phyloP scores from a whole-genome alignment of 2,329 filamentous ascomycete species.

The Fusarium floridanum region DNA sequence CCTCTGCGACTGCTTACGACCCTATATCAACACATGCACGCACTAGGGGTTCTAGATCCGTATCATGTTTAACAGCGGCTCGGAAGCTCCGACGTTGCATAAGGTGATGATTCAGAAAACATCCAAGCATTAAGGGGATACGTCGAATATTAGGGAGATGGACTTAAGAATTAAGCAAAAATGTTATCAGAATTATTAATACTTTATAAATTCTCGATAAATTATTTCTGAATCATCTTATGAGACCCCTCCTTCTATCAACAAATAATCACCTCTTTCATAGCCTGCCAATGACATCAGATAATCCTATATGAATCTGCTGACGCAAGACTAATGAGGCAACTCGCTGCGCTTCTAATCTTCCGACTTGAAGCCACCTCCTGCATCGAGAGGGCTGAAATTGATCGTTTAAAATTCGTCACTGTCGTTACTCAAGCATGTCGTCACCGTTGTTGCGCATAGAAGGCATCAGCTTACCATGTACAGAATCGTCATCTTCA shows the following conservation, averaged over 20 bases:
- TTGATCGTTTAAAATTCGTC: neutral
- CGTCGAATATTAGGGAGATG: too few species aligned
- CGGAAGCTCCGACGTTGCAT: too few species aligned
- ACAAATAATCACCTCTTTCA: neutral
- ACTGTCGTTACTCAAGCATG: neutral
- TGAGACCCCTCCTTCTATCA: too few species aligned
- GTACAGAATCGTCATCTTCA: neutral
- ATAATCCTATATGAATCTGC: neutral
- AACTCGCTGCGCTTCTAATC: neutral
- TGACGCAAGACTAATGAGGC: neutral
- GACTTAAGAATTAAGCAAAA: neutral
- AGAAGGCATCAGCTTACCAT: neutral
- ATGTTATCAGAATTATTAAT: neutral
- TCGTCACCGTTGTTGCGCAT: neutral
- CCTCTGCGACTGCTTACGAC: too few species aligned
- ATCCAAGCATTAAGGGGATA: too few species aligned
- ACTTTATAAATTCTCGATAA: neutral
- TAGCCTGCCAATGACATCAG: neutral
- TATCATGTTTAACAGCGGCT: too few species aligned
- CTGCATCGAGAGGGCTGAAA: neutral
- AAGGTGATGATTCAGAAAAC: too few species aligned
- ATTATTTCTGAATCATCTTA: too few species aligned
- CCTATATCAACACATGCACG: too few species aligned
- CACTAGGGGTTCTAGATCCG: too few species aligned
- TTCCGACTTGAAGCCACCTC: neutral